These are phyloP conservation scores for Mortierella alpina DNA, from an alignment of 192 early-diverging fungal genomes.

Conservation along the genomic window DNA sequence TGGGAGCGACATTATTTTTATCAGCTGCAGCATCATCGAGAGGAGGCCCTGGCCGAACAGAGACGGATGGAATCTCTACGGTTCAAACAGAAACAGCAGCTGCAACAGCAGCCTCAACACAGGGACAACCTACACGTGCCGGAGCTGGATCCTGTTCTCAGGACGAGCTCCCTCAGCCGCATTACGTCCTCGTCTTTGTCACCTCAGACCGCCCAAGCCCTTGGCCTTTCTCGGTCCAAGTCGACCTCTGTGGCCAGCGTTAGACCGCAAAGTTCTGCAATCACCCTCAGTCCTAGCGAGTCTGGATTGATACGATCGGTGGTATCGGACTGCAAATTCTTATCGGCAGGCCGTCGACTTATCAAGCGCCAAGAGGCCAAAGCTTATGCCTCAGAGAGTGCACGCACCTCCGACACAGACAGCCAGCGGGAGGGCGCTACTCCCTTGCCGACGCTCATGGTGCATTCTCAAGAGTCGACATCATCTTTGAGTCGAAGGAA, in stretches of 20 bases:
- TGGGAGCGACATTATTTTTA: slow-evolving; percentile 52
- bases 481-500: slow-evolving; percentile 7
- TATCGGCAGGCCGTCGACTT: background rate
- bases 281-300: background rate
- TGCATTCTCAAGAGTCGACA: background rate
- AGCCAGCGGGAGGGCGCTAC: background rate
- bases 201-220: slow-evolving; percentile 1
- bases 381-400: background rate
- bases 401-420: background rate
- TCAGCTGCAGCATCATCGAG: slow-evolving; percentile 34
- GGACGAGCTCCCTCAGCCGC: slow-evolving; percentile 29
- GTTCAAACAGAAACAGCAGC: background rate
- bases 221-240: slow-evolving; percentile 24
- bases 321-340: background rate
- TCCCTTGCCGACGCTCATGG: background rate
- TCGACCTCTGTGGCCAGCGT: background rate
- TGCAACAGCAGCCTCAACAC: background rate
- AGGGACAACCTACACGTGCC: slow-evolving; percentile 1
- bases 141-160: background rate
- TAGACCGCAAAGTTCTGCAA: no score
- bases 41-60: slow-evolving; percentile 28
- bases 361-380: background rate
- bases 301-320: background rate
- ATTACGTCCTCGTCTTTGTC: slow-evolving; percentile 9
- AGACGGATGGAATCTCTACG: slow-evolving; percentile 10